A percentile compares a stretch with the other conserved stretches of the same genome.
phyloP scores from a whole-genome alignment of 2,329 filamentous ascomycete species.

The Cladosporium colombiae region DNA sequence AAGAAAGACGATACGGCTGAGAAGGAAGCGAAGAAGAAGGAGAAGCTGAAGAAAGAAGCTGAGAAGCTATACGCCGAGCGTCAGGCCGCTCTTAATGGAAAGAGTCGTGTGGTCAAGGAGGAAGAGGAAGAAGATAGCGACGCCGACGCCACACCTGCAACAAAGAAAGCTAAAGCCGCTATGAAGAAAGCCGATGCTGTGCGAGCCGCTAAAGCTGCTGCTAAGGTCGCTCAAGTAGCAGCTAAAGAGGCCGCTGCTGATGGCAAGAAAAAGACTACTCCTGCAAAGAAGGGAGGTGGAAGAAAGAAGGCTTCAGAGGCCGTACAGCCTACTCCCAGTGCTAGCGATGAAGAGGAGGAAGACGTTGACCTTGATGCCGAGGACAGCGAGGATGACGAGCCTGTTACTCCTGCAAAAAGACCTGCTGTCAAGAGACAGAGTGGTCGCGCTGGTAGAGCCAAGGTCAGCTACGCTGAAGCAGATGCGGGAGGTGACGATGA shows the following conservation, averaged over 20 bases:
- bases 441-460: constrained; percentile 24
- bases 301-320: constrained; percentile 25
- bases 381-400: constrained; percentile 38
- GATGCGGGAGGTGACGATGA: constrained; percentile 22
- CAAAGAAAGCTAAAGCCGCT: constrained; percentile 43
- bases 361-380: constrained; percentile 42
- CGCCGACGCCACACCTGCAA: constrained; percentile 40
- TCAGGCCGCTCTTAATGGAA: constrained; percentile 29
- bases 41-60: constrained; percentile 38
- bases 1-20: constrained; percentile 36
- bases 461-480: constrained; percentile 31
- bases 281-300: background rate
- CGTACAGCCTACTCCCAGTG: constrained; percentile 43
- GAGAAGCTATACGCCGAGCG: constrained; percentile 30
- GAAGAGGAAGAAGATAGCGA: constrained; percentile 35
- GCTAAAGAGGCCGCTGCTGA: constrained; percentile 21
- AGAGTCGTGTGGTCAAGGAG: constrained; percentile 23
- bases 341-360: constrained; percentile 37
- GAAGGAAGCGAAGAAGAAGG: constrained; percentile 32
- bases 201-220: constrained; percentile 29
- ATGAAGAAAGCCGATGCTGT: constrained; percentile 31
- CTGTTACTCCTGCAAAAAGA: constrained; percentile 23
- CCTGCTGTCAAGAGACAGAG: constrained; percentile 21
- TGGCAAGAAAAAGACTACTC: constrained; percentile 20
- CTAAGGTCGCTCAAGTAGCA: constrained; percentile 23